Base-by-base conservation (phyloP, 768 basidiomycete genomes). In the Suillus alpinus region DNA sequence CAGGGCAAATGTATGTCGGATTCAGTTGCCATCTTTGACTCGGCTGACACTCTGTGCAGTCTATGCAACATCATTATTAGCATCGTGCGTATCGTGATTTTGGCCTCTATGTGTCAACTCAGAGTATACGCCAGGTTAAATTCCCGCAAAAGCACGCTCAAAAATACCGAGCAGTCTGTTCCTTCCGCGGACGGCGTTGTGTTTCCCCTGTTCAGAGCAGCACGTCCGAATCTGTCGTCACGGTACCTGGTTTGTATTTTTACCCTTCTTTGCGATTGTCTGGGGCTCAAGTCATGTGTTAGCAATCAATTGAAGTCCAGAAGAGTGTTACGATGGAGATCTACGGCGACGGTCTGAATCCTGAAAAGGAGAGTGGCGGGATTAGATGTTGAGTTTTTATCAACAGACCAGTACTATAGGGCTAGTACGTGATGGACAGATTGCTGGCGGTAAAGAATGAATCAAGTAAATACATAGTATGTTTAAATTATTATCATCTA, bases 1-100 rank as follows among this genome's bases (percentile, higher is more conserved):
- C 60, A 66, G 43, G 65, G 63, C 8, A 62, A 59, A 65, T 16
- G 65, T 66, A 29, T 51, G 58, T 59, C 20, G n/a, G 7, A 23
- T 32, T 59, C 3, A 1, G 6, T 34, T 36, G 7, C 41, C 3
- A 36, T 26, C 12, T 6, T 16, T 37, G 46, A 44, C 18, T 8
- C 37, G 5, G 14, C 10, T 37, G 10, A 36, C 26, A 18, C 34
- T 36, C 23, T 39, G 14, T 31, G 10, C 34, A 65, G 66, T 65
- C n/a, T 67, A 67, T 20, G 66, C 66, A 4, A 40, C 64, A 51
- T 67, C 63, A 29, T 57, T 64, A 9, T 57, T 67, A 12, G 58
- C 66, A 34, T 66, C 65, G 65, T 67, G 14, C 41, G 66, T 59
- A 29, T 52, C 29, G 23, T n/a, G 37, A 20, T 26, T 53, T 53